Evolutionary conservation across 345 rosid species (phyloP).

Genomic region (Turnera subulata): DNA sequence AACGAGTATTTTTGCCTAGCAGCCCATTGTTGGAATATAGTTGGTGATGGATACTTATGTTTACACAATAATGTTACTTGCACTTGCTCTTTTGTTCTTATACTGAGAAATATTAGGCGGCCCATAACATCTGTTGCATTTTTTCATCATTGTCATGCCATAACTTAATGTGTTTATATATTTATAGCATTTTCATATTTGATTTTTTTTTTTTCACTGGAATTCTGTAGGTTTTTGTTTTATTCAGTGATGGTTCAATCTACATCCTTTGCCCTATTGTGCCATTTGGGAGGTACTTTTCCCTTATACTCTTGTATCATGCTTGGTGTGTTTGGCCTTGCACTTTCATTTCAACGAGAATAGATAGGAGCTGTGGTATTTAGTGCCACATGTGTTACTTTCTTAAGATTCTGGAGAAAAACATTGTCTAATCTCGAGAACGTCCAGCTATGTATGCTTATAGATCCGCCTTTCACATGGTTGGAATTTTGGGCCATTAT

Average conservation of each 20-base stretch:
- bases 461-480: too few species aligned
- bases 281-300: constrained; percentile 84
- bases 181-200: not conserved
- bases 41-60: too few species aligned
- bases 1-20: too few species aligned
- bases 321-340: not conserved
- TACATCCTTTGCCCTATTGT: constrained; percentile 85
- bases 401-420: not conserved
- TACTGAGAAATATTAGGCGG: too few species aligned
- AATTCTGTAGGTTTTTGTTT: constrained; percentile 69
- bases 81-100: too few species aligned
- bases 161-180: too few species aligned
- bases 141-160: not conserved
- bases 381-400: not conserved
- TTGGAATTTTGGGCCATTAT: too few species aligned
- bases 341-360: not conserved
- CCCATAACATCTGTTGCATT: not conserved
- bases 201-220: constrained; percentile 1
- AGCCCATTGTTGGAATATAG: too few species aligned
- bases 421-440: too few species aligned
- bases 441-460: too few species aligned
- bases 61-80: too few species aligned
- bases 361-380: not conserved
- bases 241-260: constrained; percentile 78
- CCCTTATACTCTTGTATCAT: not conserved